Evolutionary conservation across 1,284 basidiomycete species (phyloP), one percentile per base, ranked within the genome.

Genomic region (Neonothopanus nambi): DNA sequence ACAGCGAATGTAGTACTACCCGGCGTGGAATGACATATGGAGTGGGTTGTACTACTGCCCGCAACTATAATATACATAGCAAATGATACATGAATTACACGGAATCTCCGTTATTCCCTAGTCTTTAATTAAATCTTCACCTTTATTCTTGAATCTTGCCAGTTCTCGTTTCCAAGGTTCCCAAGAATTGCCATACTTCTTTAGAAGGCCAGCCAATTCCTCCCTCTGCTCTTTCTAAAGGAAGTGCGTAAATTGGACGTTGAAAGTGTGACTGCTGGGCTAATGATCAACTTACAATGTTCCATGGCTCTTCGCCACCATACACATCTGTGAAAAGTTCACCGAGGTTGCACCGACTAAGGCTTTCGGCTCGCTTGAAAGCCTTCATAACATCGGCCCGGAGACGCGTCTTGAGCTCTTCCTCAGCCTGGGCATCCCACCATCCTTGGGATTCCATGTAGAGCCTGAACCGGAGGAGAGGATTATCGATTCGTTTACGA

Each of bases 261-360:
- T 36, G 30, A 5, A 28, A 54, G 21, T 5, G 36, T 44, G 23
- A n/a, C n/a, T n/a, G n/a, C n/a, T n/a, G n/a, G n/a, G 42, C 41
- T 44, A 9, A 24, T 48, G 42, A 44, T 40, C 54, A 5, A 78
- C 91, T 70, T 63, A 92, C 91, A 60, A 94, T 76, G 62, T 90
- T 91, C 85, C 87, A 91, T 1, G 93, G 92, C 61, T 91, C 80
- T 64, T 91, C 81, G 2, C 91, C 90, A 21, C 82, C 91, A 63
- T 93, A 97, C 6, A 96, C 87, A 61, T 95, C 93, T 13, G 82
- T 87, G 70, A 97, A 97, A 67, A 97, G 73, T 68, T 92, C 85
- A 33, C 82, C 78, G 20, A 97, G 70, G 64, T 87, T 83, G 41
- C 82, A 79, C 45, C 87, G 81, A 63, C 84, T 85, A 58, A 89